These are phyloP conservation scores for Botryotinia narcissicola DNA, from an alignment of 2,329 filamentous ascomycete genomes.

Conservation along the genomic window DNA sequence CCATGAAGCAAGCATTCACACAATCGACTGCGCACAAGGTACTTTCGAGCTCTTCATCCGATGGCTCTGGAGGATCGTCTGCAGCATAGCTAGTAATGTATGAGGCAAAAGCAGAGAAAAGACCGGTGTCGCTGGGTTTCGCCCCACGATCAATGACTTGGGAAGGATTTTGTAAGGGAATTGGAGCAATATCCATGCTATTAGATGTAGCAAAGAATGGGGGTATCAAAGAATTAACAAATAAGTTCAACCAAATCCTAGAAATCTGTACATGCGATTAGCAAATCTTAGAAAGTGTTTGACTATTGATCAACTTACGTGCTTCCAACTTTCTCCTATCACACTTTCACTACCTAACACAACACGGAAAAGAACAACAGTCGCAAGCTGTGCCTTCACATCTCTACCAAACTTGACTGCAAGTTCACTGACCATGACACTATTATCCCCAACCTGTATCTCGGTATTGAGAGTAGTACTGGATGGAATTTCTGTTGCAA, in stretches of 20 bases:
- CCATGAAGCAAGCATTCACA: constrained; percentile 83
- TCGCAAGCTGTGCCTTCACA: constrained; percentile 89
- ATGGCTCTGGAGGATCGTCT: constrained; percentile 95
- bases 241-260: constrained; percentile 91
- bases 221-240: constrained; percentile 89
- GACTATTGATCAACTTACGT: constrained; percentile 52
- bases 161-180: constrained; percentile 86
- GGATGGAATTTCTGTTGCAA: constrained; percentile 71
- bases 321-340: constrained; percentile 73
- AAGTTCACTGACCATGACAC: constrained; percentile 97
- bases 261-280: constrained; percentile 59
- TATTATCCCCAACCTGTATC: constrained; percentile 86
- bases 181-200: constrained; percentile 69
- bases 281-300: constrained; percentile 40
- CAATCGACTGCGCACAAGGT: constrained; percentile 94
- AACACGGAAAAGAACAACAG: constrained; percentile 91
- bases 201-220: constrained; percentile 60
- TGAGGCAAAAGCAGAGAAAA: constrained; percentile 91
- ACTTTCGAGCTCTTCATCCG: constrained; percentile 94
- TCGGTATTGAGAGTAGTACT: constrained; percentile 93
- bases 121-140: constrained; percentile 73
- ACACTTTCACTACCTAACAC: constrained; percentile 79
- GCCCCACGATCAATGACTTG: constrained; percentile 88
- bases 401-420: constrained; percentile 94
- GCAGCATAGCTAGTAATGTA: constrained; percentile 99